Base-by-base conservation (phyloP, 83 land plant species). In the Thuja plicata region DNA sequence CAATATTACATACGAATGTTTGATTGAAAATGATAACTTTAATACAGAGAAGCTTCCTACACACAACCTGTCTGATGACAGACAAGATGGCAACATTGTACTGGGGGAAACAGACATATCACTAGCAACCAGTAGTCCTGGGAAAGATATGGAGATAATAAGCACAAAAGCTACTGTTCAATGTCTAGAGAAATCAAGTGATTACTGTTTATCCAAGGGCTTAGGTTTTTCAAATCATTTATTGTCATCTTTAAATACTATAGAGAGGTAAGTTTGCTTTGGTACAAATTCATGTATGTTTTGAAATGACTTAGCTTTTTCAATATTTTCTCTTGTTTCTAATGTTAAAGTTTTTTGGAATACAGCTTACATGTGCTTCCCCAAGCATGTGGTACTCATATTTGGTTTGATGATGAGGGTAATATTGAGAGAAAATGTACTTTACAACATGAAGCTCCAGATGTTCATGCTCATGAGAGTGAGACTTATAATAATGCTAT, bases 351-450 rank as follows among this genome's bases (percentile, higher is more conserved):
- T 5, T 83, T 27, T 83, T 83, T 48, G 55, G 48, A 83, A 83
- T 48, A 16, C 85, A 83, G 85, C 32, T 83, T 46, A 83, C 55
- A 48, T 30, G 35, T 19, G 4, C 34, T 45, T 48, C 45, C 85
- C 30, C 57, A 46, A 48, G 85, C 87, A 55, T 60, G 73, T 38
- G 73, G 87, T 86, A 86, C 73, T 19, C 87, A 86, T 86, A 86
- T 24, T 55, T 86, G 87, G 87, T 86, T 86, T 86, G 87, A 86
- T 60, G 87, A 86, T 10, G 87, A 86, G 40, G 87, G 87, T 34
- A 86, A 86, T n/a, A 86, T 86, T 86, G 62, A 55, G 87, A 35
- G 40, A 24, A 55, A 86, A 86, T 55, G 62, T 11, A 86, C 30
- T 60, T 37, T 37, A 19, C 66, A 57, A 37, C 73, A 34, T 5